phyloP scores from a whole-genome alignment of 2,329 filamentous ascomycete genomes.

The Juglanconis oblonga region DNA sequence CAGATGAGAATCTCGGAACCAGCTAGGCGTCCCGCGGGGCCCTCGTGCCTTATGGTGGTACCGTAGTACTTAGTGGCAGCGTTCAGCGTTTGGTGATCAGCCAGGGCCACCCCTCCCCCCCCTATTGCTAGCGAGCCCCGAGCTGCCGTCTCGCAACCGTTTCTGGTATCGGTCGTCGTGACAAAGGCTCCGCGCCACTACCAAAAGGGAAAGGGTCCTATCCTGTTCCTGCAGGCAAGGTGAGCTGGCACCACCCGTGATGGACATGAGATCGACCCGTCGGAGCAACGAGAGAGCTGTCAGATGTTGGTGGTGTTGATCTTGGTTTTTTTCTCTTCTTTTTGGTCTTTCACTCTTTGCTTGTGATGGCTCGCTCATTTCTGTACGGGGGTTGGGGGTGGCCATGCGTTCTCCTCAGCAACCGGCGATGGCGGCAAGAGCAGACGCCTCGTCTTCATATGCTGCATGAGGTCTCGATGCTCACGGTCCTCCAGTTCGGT shows the following conservation, averaged over 20 bases:
- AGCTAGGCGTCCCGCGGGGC: background rate
- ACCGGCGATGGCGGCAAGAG: background rate
- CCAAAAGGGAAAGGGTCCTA: background rate
- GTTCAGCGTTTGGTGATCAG: background rate
- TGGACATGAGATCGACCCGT: background rate
- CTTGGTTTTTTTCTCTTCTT: background rate
- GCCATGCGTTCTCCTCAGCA: background rate
- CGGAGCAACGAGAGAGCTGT: background rate
- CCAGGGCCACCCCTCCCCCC: background rate
- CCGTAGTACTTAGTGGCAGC: background rate
- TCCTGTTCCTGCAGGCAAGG: background rate
- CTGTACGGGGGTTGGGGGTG: background rate
- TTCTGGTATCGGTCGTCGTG: background rate
- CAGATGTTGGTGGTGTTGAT: too few species aligned
- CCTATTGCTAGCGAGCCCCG: background rate
- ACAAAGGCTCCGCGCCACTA: background rate
- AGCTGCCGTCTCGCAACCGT: background rate
- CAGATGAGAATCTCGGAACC: background rate
- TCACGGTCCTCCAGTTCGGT: background rate
- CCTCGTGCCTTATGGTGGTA: background rate
- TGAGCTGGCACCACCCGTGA: conserved; percentile 1
- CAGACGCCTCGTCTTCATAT: background rate
- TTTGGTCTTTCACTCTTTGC: background rate
- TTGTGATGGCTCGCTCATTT: background rate
- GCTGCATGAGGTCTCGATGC: background rate